Base-by-base conservation (phyloP, 371 early-diverging fungal genomes). In the Mucor racemosus region DNA sequence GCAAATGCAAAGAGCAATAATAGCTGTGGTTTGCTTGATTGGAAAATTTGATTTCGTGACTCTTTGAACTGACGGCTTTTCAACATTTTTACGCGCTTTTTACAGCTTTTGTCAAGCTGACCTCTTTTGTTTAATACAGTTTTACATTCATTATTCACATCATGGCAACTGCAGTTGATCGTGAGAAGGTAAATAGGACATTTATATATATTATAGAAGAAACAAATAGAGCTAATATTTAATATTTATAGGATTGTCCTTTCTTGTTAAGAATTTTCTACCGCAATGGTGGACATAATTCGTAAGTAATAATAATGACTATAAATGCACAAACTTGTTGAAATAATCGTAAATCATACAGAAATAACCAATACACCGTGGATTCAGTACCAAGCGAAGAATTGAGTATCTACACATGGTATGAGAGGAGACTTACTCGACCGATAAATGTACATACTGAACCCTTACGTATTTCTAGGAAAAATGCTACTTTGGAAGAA, bases 401-500 rank as follows among this genome's bases (percentile, higher is more conserved):
- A 76, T 58, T 88, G 17, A 76, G 78, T 33, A 58, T 90, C 48
- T 86, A 90, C 63, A 88, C 90, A 11, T 90, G 90, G 90, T 88
- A 79, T 41, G 5, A n/a, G 35, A 35, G 21, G 13, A 9, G 9
- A 7, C 5, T 17, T 7, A 44, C 11, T 11, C 9, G 1, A 11
- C 13, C 15, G 40, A n/a, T 34, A 10, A 44, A 5, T 41, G 10
- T 53, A 62, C 15, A 31, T 19, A 35, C 17, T 6, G 54, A 39
- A 19, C 13, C 3, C 1, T 26, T 26, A 26, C 26, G 1, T 56
- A 33, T 44, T 33, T 65, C 50, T 74, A 90, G 90, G 91, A 86
- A 79, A 65, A 83, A 91, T 68, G 87, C 89, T 8, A 85, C 91
- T 4, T 76, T 91, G 40, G 81, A 86, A 55, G 91, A 91, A 78